Base-by-base conservation (phyloP, 2,329 filamentous ascomycete species). In the Apiospora phragmitis region DNA sequence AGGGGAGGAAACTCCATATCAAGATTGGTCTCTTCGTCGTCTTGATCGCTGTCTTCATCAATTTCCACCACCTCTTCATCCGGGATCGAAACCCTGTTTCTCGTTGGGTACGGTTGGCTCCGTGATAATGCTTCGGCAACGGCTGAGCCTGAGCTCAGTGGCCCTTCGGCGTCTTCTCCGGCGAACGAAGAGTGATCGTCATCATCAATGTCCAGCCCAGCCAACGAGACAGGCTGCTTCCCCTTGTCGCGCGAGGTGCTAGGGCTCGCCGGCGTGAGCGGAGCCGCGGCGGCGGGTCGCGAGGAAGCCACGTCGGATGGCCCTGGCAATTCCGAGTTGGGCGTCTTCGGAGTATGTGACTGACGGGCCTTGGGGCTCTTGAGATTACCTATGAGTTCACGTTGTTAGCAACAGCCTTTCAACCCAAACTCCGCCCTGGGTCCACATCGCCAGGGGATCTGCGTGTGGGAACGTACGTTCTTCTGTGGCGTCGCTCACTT, bases 201-300 rank as follows among this genome's bases (percentile, higher is more conserved):
- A 9, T 67, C 65, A 16, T 43, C 65, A n/a, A 42, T 16, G 12
- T 43, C 38, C 65, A 67, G n/a, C 5, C 24, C 38, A 26, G 24
- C 14, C 11, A 16, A 1, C 14, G 38, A 29, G 14, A 5, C 65
- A 26, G 38, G 65, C 42, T 67, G 65, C 41, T 67, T 67, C 8
- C 65, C 65, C 65, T 67, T 67, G 38, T 67, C 26, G 14, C 26
- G 38, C 38, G 65, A 32, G 14, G 24, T 67, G 65, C 38, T 67
- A 24, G 65, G 65, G 38, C 65, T 67, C 65, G 18, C 26, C n/a
- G 65, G 65, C 65, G 65, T 67, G 12, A 67, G 42, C n/a, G 65
- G 65, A 2, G 65, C 65, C 26, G 12, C n/a, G 38, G 41, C 38
- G 11, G 29, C 21, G 21, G 55, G 32, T 24, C 21, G 29, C 32